Evolutionary conservation across 768 basidiomycete genomes (phyloP).

Genomic region (Neoboletus subvelutipes): DNA sequence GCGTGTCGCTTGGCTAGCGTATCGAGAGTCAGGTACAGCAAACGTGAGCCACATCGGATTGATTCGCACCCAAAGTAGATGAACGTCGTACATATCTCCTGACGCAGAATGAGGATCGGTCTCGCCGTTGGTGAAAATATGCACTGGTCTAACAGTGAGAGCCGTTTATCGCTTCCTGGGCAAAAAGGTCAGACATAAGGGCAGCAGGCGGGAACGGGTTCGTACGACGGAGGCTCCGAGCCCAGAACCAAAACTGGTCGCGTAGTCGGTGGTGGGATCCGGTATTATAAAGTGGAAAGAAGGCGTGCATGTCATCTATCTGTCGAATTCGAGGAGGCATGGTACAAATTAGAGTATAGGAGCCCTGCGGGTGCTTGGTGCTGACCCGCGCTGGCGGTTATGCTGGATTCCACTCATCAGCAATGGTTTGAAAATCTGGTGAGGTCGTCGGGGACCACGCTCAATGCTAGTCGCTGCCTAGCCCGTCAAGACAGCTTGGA

Average conservation of each 20-base stretch:
- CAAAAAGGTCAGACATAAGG: neutral
- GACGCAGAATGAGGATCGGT: too few relatives aligned
- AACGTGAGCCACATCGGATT: too few relatives aligned
- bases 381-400: constrained; percentile 53
- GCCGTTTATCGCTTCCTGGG: too few relatives aligned
- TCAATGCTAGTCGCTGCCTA: constrained; percentile 20
- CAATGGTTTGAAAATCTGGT: constrained; percentile 82
- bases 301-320: constrained; percentile 1
- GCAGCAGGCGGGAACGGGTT: neutral
- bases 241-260: constrained; percentile 35
- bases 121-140: too few relatives aligned
- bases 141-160: too few relatives aligned
- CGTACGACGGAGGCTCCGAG: constrained; percentile 39
- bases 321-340: constrained; percentile 3
- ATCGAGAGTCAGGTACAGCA: too few relatives aligned
- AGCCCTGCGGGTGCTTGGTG: constrained; percentile 29
- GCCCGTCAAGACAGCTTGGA: too few relatives aligned
- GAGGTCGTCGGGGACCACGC: constrained; percentile 62
- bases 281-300: constrained; percentile 18
- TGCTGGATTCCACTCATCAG: constrained; percentile 85
- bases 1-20: too few relatives aligned
- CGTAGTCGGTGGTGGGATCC: constrained; percentile 21
- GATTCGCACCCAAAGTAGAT: too few relatives aligned
- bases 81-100: too few relatives aligned
- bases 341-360: constrained; percentile 33